Evolutionary conservation across 495 filamentous ascomycete genomes (phyloP), one percentile per base, ranked within the genome.

Genomic region (Pseudomonodictys pantanalensis): DNA sequence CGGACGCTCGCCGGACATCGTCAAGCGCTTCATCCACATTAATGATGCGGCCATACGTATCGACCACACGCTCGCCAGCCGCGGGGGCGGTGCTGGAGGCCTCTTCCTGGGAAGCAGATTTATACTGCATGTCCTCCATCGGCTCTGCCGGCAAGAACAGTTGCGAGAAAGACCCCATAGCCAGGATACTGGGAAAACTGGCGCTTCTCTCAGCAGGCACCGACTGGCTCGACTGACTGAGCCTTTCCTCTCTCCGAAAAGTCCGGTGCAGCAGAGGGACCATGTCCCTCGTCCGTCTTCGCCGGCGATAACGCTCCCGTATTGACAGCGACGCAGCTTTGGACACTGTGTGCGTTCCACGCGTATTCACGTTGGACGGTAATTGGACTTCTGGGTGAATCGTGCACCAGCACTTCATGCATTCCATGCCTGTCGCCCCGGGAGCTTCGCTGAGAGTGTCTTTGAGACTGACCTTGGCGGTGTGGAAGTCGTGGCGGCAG

Each of bases 301-400:
- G 32, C 2, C 42, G 30, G 1, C 44, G n/a, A n/a, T n/a, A n/a
- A n/a, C 44, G 5, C 44, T 48, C 26, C 12, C 12, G 22, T 11
- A 25, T 38, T 23, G 20, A 29, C 8, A 12, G 30, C 25, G 30
- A 33, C 23, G 45, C 17, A 3, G 24, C 28, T 1, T 45, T 44
- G 9, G 55, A 17, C 20, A 58, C 44, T 2, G 38, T 42, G 1
- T 35, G 11, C 2, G 28, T 32, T n/a, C 10, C 26, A 2, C 29
- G 35, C 4, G 23, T 22, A 2, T 49, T 50, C 11, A 17, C 24
- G 1, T 38, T 52, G 24, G 3, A 15, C 9, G 57, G 58, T 24
- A 55, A 32, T 23, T 55, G 20, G 39, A 62, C 43, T 26, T 62
- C 51, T 7, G 58, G 50, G 18, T 55, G 43, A 3, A 62, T 33